Evolutionary conservation across 108 stramenopile genomes (phyloP).

Genomic region (Cyclotella distinguenda): DNA sequence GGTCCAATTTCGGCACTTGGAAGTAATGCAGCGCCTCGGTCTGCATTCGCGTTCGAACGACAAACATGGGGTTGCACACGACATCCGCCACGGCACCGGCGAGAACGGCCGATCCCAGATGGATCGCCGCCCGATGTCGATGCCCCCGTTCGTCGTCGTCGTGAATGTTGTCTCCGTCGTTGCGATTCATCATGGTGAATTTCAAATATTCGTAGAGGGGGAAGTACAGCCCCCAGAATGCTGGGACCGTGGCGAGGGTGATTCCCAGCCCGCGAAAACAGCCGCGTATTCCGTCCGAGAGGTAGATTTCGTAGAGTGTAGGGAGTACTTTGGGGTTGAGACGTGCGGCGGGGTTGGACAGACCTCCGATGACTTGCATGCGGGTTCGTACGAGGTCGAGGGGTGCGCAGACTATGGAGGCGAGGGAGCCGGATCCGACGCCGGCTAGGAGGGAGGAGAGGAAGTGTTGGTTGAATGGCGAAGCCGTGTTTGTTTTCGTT

Average conservation of each 20-base stretch:
- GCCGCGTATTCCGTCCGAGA: conserved; percentile 73
- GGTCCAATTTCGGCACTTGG: conserved; percentile 28
- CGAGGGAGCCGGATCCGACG: conserved; percentile 76
- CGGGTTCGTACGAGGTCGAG: conserved; percentile 85
- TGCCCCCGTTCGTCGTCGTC: conserved; percentile 34
- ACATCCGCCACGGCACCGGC: conserved; percentile 88
- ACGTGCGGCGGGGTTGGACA: conserved; percentile 15
- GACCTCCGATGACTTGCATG: conserved; percentile 80
- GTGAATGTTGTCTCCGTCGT: conserved; percentile 32
- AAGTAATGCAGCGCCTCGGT: conserved; percentile 84
- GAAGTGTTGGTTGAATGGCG: conserved; percentile 36
- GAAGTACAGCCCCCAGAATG: conserved; percentile 91
- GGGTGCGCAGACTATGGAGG: conserved; percentile 84
- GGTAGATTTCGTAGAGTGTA: conserved; percentile 55
- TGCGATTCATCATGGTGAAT: conserved; percentile 16
- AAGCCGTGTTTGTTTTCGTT: neutral
- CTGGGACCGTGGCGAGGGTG: conserved; percentile 83
- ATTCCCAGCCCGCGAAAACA: conserved; percentile 90
- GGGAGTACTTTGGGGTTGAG: conserved; percentile 30
- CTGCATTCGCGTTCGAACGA: conserved; percentile 86
- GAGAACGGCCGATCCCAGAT: conserved; percentile 69
- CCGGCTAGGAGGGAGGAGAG: conserved; percentile 70
- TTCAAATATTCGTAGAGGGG: conserved; percentile 58
- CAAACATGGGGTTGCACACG: conserved; percentile 91
- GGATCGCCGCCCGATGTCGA: conserved; percentile 62